These are phyloP conservation scores for Volutella citrinella DNA, from an alignment of 2,329 filamentous ascomycete species.

Conservation along the genomic window DNA sequence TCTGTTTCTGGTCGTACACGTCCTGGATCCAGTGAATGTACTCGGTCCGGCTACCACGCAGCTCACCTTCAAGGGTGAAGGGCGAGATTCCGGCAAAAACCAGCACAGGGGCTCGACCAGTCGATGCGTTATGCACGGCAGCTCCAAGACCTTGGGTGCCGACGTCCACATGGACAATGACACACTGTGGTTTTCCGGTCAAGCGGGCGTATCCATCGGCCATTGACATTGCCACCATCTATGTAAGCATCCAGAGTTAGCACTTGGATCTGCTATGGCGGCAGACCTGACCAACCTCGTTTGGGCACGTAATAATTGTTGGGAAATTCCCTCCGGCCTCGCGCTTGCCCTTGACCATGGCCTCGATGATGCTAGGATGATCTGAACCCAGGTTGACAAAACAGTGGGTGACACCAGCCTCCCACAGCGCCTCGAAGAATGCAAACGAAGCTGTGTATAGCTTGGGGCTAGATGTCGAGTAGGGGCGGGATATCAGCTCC, in stretches of 20 bases:
- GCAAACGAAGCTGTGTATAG: conserved; percentile 75
- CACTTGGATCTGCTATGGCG: too few species aligned
- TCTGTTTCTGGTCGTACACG: conserved; percentile 76
- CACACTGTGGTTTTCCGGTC: conserved; percentile 70
- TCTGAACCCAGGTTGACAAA: conserved; percentile 68
- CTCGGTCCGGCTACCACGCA: conserved; percentile 73
- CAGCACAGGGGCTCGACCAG: conserved; percentile 69
- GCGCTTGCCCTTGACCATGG: conserved; percentile 72
- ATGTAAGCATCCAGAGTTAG: conserved; percentile 8
- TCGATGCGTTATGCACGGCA: conserved; percentile 76
- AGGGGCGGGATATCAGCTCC: conserved; percentile 15
- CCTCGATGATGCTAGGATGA: conserved; percentile 76
- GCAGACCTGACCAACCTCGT: too few species aligned
- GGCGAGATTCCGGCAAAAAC: conserved; percentile 78
- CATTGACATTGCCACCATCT: conserved; percentile 86
- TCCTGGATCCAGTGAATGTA: conserved; percentile 88
- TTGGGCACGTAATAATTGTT: conserved; percentile 74
- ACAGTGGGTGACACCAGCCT: conserved; percentile 59
- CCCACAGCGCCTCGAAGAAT: conserved; percentile 80
- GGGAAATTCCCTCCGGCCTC: conserved; percentile 65
- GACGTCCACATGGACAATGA: conserved; percentile 79
- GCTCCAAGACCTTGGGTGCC: conserved; percentile 76
- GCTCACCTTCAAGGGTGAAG: conserved; percentile 74
- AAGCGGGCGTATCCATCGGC: conserved; percentile 76
- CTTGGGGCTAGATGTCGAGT: conserved; percentile 26